Evolutionary conservation across 768 basidiomycete species (phyloP).

Genomic region (Auriscalpium microsporum): DNA sequence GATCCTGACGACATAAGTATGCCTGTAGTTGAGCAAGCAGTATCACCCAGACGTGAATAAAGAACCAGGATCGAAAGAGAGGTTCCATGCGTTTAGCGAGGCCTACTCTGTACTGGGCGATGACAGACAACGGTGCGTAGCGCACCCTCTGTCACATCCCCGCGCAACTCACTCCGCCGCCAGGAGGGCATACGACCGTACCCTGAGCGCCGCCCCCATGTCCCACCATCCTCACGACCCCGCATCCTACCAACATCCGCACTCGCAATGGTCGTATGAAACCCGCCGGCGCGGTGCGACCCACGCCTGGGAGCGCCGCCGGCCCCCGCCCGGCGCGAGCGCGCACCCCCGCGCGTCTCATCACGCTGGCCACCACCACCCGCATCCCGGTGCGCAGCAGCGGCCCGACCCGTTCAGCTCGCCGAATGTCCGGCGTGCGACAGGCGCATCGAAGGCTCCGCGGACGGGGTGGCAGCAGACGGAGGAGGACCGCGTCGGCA

Average conservation of each 20-base stretch:
- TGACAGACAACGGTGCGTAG: constrained; percentile 34
- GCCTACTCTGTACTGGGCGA: constrained; percentile 39
- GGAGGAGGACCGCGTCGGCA: constrained; percentile 6
- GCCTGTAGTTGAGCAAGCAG: constrained; percentile 36
- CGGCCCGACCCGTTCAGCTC: background rate
- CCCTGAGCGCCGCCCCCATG: constrained; percentile 5
- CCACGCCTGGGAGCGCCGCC: constrained; percentile 28
- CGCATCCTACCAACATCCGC: constrained; percentile 9
- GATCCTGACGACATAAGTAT: background rate
- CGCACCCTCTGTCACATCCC: background rate
- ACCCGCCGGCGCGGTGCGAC: constrained; percentile 27
- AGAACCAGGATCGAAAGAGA: constrained; percentile 30
- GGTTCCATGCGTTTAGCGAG: constrained; percentile 38
- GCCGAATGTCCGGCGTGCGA: background rate
- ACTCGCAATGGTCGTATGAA: constrained; percentile 21
- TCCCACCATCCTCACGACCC: constrained; percentile 3
- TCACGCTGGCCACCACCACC: background rate
- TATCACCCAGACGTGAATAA: constrained; percentile 38
- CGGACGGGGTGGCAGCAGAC: constrained; percentile 10
- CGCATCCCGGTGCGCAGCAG: background rate
- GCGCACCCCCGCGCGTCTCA: constrained; percentile 3
- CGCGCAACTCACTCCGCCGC: background rate
- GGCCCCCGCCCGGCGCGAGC: constrained; percentile 9
- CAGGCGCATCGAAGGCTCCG: constrained; percentile 1
- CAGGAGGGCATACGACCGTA: constrained; percentile 29